Evolutionary conservation across 2,329 filamentous ascomycete genomes (phyloP), one percentile per base, ranked within the genome.

Genomic region (Fusarium subglutinans): DNA sequence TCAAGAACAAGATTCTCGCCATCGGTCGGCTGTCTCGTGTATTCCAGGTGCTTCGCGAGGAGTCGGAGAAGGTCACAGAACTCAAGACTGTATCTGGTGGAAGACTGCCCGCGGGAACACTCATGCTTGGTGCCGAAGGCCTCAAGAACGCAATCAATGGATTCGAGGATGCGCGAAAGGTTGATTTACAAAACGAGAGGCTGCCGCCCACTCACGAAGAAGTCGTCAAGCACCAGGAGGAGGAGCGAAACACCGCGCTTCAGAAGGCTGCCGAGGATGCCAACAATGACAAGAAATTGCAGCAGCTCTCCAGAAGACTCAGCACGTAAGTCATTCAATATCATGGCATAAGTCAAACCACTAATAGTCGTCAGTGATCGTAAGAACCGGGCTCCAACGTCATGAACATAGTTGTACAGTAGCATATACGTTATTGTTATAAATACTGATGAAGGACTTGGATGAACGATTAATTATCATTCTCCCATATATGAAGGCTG

Each of bases 1-100:
- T 99, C 89, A 98, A 98, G 89, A 99, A 99, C 91, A 99, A 99
- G 88, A 98, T 99, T 80, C 87, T 99, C 78, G 96, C 96, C 69
- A 99, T 99, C 80, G 96, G 96, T 37, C 94, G 96, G 77, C 88
- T 99, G 74, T 98, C 96, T 43, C 94, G 96, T 78, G 96, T 99
- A 70, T 99, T 99, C 92, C 96, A 99, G 83, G 96, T 99, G 57
- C 85, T 99, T 78, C 94, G 96, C 79, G 96, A 99, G 85, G 96
- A 99, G 84, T 97, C 95, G 5, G 96, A 99, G 87, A 91, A 93
- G 78, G 95, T 99, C 64, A 98, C 96, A 44, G 96, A 99, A 84
- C 90, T 99, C 83, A 99, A 99, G 90, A 98, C 96, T 51, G 96
- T 95, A 50, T 93, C 95, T 70, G 96, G 96, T 76, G 96, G 96